Conservation (phyloP, 78 protist genomes). For the Monosiga brevicollis region DNA sequence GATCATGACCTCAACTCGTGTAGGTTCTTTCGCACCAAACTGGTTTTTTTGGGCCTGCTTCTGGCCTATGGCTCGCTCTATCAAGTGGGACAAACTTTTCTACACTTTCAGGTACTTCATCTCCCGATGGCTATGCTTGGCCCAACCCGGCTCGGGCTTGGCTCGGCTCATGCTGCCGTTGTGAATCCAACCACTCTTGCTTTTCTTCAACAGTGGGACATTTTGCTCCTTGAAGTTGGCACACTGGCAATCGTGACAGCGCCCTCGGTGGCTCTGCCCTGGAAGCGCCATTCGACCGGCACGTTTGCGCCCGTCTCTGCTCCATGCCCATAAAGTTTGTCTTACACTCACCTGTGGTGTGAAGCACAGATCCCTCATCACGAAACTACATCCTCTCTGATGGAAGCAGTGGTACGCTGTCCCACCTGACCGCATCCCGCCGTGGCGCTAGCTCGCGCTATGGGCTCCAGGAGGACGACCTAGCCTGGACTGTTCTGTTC, state of each 20-base stretch:
- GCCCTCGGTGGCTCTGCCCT: background rate
- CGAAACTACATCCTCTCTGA: background rate
- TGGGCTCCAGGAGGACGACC: background rate
- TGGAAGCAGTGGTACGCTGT: background rate
- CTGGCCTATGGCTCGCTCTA: conserved; percentile 2
- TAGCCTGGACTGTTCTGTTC: background rate
- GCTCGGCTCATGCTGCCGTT: too few species aligned
- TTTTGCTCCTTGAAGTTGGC: conserved; percentile 22
- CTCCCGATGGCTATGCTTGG: background rate
- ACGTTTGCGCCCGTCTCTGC: background rate
- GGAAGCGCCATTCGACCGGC: background rate
- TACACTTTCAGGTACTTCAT: conserved; percentile 8
- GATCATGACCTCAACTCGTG: too few species aligned
- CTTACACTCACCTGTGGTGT: background rate
- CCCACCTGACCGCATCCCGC: too few species aligned
- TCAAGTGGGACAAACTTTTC: conserved; percentile 2
- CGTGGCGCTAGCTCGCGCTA: background rate
- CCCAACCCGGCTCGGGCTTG: background rate
- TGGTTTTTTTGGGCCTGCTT: background rate
- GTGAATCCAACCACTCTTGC: too few species aligned
- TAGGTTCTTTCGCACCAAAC: too few species aligned
- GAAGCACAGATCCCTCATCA: background rate
- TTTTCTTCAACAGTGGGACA: conserved; percentile 56
- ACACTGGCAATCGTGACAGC: background rate
- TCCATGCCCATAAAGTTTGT: background rate